phyloP scores from a whole-genome alignment of 1,284 basidiomycete species.

The Ustilago crameri region DNA sequence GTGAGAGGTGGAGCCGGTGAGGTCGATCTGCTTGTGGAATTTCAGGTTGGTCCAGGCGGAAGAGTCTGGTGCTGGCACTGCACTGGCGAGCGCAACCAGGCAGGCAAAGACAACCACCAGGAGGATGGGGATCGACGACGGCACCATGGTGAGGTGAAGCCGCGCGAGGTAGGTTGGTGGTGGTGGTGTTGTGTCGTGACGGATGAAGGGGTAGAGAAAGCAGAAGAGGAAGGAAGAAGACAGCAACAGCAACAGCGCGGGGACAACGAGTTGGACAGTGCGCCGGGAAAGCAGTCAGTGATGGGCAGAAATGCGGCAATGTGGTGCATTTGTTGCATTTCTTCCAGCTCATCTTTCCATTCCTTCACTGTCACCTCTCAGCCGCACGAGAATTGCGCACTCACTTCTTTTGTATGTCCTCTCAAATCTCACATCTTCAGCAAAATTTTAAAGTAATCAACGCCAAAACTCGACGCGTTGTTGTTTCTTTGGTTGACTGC shows the following conservation, averaged over 20 bases:
- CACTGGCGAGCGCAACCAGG: not conserved
- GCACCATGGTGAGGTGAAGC: slow-evolving; percentile 5
- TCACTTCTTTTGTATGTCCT: not conserved
- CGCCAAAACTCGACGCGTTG: slow-evolving; percentile 32
- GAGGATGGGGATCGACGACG: not conserved
- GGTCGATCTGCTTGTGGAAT: slow-evolving; percentile 48
- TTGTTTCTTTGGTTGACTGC: not conserved
- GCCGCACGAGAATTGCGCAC: slow-evolving; percentile 23
- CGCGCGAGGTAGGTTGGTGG: slow-evolving; percentile 1
- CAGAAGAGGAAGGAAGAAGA: not conserved
- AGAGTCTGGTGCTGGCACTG: slow-evolving; percentile 17
- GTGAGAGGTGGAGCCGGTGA: slow-evolving; percentile 53
- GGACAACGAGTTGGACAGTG: slow-evolving; percentile 25
- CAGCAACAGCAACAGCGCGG: too few relatives aligned
- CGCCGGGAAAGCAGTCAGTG: slow-evolving; percentile 7
- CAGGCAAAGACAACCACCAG: slow-evolving; percentile 9
- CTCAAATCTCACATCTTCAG: not conserved
- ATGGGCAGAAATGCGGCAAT: too few relatives aligned
- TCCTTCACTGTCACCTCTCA: too few relatives aligned
- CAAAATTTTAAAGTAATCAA: slow-evolving; percentile 13
- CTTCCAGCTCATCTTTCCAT: slow-evolving; percentile 40
- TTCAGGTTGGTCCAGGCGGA: slow-evolving; percentile 48
- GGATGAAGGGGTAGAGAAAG: not conserved
- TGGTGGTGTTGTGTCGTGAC: slow-evolving; percentile 1
- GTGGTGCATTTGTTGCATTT: slow-evolving; percentile 10